Conservation (phyloP, 1,284 basidiomycete species). For the Rhodotorula glutinis region DNA sequence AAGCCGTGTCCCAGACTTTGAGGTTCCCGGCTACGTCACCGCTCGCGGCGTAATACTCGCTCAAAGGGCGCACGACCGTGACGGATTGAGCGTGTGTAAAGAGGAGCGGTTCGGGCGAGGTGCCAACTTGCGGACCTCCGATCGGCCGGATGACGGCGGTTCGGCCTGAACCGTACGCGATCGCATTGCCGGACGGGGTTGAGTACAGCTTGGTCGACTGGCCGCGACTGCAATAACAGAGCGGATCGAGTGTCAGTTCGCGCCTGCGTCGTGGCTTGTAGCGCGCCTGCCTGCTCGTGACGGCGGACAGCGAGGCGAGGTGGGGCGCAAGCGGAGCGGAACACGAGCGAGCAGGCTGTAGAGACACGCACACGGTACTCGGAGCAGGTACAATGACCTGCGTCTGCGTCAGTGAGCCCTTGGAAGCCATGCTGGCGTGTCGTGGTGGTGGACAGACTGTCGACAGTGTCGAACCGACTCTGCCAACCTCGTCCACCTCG, state of each 20-base stretch:
- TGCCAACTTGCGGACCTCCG: background rate
- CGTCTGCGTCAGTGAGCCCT: slow-evolving; percentile 7
- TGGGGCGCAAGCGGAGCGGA: background rate
- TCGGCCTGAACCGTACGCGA: slow-evolving; percentile 34
- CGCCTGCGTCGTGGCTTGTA: too few relatives aligned
- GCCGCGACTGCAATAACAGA: slow-evolving; percentile 27
- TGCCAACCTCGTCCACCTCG: background rate
- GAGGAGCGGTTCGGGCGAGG: slow-evolving; percentile 3
- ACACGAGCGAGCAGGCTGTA: background rate
- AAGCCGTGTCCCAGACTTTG: slow-evolving; percentile 69
- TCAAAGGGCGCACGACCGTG: slow-evolving; percentile 26
- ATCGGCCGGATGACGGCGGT: slow-evolving; percentile 32
- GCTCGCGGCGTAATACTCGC: slow-evolving; percentile 58
- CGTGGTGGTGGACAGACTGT: background rate
- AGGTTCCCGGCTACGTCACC: slow-evolving; percentile 68
- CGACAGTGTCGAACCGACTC: background rate
- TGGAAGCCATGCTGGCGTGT: background rate
- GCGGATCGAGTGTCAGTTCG: too few relatives aligned
- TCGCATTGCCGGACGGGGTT: slow-evolving; percentile 17
- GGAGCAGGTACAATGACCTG: slow-evolving; percentile 28
- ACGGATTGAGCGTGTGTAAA: slow-evolving; percentile 20
- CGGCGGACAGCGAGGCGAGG: background rate
- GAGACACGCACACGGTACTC: slow-evolving; percentile 18
- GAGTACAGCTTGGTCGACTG: slow-evolving; percentile 32
- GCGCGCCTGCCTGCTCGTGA: too few relatives aligned